Conservation (phyloP, 352 stramenopile species). For the Globisporangium okanoganense region DNA sequence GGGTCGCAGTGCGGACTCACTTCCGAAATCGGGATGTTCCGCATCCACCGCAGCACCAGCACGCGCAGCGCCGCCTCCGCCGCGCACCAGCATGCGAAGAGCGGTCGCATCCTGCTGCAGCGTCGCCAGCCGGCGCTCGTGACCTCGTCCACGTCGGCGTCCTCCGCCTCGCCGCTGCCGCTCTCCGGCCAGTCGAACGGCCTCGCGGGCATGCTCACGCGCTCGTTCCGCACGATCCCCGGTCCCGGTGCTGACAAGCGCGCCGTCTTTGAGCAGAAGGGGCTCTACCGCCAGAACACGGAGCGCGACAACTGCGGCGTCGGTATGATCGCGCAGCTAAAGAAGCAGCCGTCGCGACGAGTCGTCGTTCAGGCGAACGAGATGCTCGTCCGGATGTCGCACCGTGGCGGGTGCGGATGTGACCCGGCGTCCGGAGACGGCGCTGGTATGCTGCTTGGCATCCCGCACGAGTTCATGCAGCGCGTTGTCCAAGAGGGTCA, state of each 20-base stretch:
- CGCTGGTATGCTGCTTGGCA: conserved; percentile 93
- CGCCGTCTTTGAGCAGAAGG: conserved; percentile 48
- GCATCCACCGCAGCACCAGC: conserved; percentile 34
- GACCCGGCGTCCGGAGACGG: conserved; percentile 93
- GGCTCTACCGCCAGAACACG: conserved; percentile 47
- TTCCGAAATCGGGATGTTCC: conserved; percentile 35
- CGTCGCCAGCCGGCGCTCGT: conserved; percentile 18
- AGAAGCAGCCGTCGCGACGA: conserved; percentile 88
- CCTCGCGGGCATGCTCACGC: conserved; percentile 13
- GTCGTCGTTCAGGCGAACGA: conserved; percentile 95
- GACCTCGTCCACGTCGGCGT: conserved; percentile 3
- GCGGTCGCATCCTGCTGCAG: conserved; percentile 13
- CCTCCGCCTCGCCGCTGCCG: conserved; percentile 17
- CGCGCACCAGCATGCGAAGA: conserved; percentile 6
- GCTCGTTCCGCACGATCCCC: conserved; percentile 41
- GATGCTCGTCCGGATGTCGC: conserved; percentile 97
- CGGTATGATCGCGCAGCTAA: conserved; percentile 95
- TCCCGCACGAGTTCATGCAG: conserved; percentile 94
- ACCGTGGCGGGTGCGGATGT: conserved; percentile 93
- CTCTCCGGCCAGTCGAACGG: conserved; percentile 7
- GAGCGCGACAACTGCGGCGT: conserved; percentile 91
- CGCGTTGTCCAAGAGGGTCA: conserved; percentile 72
- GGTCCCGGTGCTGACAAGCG: conserved; percentile 46
- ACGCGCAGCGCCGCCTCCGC: conserved; percentile 19
- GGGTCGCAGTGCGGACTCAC: conserved; percentile 10